These are phyloP conservation scores for Phytophthora chlamydospora DNA, from an alignment of 352 stramenopile species.

Conservation along the genomic window DNA sequence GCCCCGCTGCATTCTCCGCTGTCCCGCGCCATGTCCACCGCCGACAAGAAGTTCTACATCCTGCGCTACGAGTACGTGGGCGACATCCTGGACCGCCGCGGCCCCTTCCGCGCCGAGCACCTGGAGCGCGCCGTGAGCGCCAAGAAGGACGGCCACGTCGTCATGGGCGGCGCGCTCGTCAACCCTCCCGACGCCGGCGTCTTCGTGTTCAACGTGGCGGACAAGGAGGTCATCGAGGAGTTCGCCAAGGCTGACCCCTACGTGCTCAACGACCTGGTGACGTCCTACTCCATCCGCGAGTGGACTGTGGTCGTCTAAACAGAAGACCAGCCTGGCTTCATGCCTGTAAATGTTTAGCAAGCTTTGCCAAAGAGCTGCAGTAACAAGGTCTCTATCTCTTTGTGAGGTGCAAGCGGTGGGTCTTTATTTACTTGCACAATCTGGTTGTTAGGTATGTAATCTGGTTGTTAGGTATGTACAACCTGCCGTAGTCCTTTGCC, in stretches of 20 bases:
- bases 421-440: slow-evolving; percentile 30
- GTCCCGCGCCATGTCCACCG: slow-evolving; percentile 41
- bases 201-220: slow-evolving; percentile 67
- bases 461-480: slow-evolving; percentile 22
- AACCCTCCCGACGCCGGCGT: slow-evolving; percentile 65
- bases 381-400: not conserved
- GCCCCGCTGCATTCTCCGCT: slow-evolving; percentile 15
- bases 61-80: slow-evolving; percentile 76
- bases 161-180: slow-evolving; percentile 77
- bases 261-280: slow-evolving; percentile 76
- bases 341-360: no score
- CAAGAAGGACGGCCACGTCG: slow-evolving; percentile 62
- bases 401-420: slow-evolving; percentile 6
- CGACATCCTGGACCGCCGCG: slow-evolving; percentile 78
- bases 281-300: slow-evolving; percentile 68
- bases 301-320: slow-evolving; percentile 73
- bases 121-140: slow-evolving; percentile 52
- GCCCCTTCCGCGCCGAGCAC: slow-evolving; percentile 70
- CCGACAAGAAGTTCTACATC: slow-evolving; percentile 72
- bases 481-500: slow-evolving; percentile 14
- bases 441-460: slow-evolving; percentile 17
- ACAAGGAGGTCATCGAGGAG: slow-evolving; percentile 63
- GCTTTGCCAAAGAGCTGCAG: not conserved
- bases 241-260: slow-evolving; percentile 78
- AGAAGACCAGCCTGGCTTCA: not conserved